Percentiles rank a stretch among this genome's conserved stretches.
These are phyloP conservation scores for Ophiostoma sp. DNA, from an alignment of 2,329 filamentous ascomycete genomes.

Conservation along the genomic window DNA sequence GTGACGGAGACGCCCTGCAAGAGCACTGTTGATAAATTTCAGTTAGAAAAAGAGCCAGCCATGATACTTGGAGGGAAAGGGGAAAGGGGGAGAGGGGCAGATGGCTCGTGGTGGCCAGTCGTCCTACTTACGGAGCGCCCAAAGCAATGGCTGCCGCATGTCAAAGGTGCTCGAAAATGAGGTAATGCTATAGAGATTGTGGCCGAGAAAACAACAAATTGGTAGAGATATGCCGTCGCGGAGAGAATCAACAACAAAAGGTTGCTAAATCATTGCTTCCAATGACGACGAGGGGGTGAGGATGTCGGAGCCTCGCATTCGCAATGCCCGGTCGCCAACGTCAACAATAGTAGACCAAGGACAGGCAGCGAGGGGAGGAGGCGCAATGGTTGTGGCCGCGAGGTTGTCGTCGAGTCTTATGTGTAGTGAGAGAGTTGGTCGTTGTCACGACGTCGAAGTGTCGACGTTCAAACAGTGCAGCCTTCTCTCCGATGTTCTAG, in stretches of 20 bases:
- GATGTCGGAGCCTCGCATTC: neutral
- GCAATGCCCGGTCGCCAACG: neutral
- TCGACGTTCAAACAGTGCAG: constrained; percentile 5
- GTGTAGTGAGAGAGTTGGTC: neutral
- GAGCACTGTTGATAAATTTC: constrained; percentile 24
- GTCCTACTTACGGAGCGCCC: constrained; percentile 23
- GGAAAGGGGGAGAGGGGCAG: no score
- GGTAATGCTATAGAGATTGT: neutral
- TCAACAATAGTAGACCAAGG: neutral
- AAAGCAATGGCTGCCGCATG: constrained; percentile 25
- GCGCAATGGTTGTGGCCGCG: neutral
- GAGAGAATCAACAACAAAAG: neutral
- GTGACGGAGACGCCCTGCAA: constrained; percentile 24
- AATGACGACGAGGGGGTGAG: neutral
- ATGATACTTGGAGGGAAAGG: neutral
- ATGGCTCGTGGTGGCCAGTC: neutral
- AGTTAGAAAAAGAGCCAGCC: neutral
- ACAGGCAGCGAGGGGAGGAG: neutral
- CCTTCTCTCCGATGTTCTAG: neutral
- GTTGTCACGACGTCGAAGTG: neutral
- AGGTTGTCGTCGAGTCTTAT: neutral
- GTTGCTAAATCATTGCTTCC: constrained; percentile 8
- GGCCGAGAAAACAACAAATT: neutral
- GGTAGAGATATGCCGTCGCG: neutral
- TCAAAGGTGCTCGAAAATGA: neutral